Conservation (phyloP, 768 basidiomycete genomes). For the Ephemerocybe angulata region DNA sequence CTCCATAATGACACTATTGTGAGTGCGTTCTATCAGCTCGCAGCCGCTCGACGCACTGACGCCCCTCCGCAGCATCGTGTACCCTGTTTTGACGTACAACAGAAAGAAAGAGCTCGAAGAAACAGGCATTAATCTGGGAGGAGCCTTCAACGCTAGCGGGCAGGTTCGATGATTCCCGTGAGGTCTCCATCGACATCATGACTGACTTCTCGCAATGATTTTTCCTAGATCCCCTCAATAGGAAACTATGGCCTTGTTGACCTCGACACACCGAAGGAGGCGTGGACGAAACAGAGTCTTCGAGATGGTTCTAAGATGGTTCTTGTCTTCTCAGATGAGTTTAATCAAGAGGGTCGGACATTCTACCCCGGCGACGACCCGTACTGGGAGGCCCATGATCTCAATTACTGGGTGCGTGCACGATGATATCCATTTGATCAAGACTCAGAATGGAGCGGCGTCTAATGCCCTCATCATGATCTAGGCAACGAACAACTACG, state of each 20-base stretch:
- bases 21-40: conserved; percentile 22
- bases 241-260: conserved; percentile 69
- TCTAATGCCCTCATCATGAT: background rate
- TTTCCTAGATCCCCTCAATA: conserved; percentile 43
- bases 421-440: conserved; percentile 22
- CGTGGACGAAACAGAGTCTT: conserved; percentile 50
- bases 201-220: too few relatives aligned
- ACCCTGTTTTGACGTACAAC: conserved; percentile 38
- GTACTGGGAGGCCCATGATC: conserved; percentile 55
- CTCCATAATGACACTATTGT: conserved; percentile 54
- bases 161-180: too few relatives aligned
- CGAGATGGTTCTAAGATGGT: conserved; percentile 40
- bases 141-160: conserved; percentile 65
- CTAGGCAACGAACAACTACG: conserved; percentile 60
- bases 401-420: conserved; percentile 75
- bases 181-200: too few relatives aligned
- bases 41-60: background rate
- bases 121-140: conserved; percentile 68
- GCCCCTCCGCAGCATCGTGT: conserved; percentile 52
- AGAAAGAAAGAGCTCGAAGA: conserved; percentile 20
- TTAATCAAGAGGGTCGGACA: conserved; percentile 65
- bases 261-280: conserved; percentile 60
- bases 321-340: conserved; percentile 81
- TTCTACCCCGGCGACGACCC: conserved; percentile 72
- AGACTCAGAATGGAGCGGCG: background rate